Evolutionary conservation across 768 basidiomycete species (phyloP), one percentile per base, ranked within the genome.

Genomic region (Tubosaeta brunneosetosa): DNA sequence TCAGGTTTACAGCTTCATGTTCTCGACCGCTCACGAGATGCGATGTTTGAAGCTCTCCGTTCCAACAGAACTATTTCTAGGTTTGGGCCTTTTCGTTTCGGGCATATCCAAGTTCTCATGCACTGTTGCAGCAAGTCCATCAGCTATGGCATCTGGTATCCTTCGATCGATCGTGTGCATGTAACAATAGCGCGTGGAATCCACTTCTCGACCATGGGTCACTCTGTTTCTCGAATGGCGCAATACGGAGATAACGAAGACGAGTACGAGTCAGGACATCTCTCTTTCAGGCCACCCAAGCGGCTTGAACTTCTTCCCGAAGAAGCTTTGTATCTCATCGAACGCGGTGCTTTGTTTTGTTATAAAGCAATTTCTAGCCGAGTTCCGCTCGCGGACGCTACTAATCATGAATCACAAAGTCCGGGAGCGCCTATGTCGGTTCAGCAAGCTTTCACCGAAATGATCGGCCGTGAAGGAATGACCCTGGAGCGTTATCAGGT

Each of bases 241-340:
- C 47, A 27, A 13, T n/a, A 66, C 1, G 68, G 74, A 26, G 64
- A 70, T 25, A 66, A 67, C n/a, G 53, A 62, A 1, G 17, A 40
- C 19, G 53, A 62, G 2, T n/a, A 40, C 19, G 44, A 34, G 2
- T 29, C 22, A 27, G 22, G 9, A 11, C 44, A 16, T 6, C 19
- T 11, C 27, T 40, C 47, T 25, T 59, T 68, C 38, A 86, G 81
- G 61, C 51, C 71, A 2, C 77, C 80, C 13, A 91, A 85, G 66
- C 73, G 84, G 26, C 72, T 91, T 16, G 93, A 97, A 63, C 76
- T 99, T 0, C 77, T 99, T 2, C 97, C 97, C 0, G 97, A 99
- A 71, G 97, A 99, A 72, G 83, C 91, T 0, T 77, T 99, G 16
- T 98, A 97, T 73, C 80, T 98, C 31, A 78, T 95, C 42, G 97